These are phyloP conservation scores for Takashimella koratensis DNA, from an alignment of 1,284 basidiomycete species.

Conservation along the genomic window DNA sequence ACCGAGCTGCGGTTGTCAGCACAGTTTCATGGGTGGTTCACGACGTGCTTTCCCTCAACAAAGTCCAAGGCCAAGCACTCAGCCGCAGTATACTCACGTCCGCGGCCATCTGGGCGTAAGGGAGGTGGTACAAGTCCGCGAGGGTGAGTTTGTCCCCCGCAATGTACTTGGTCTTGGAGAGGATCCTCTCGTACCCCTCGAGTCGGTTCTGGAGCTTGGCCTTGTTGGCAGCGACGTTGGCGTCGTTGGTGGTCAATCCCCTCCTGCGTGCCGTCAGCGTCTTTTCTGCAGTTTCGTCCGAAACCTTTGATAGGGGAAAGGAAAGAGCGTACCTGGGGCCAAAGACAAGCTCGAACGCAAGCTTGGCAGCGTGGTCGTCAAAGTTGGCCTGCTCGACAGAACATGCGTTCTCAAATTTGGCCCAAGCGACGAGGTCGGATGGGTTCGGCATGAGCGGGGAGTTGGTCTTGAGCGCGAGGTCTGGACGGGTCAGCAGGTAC, in stretches of 20 bases:
- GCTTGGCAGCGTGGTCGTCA: conserved; percentile 50
- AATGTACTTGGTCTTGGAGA: conserved; percentile 57
- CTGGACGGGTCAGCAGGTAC: conserved; percentile 12
- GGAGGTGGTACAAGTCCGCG: conserved; percentile 60
- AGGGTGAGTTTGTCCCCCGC: conserved; percentile 56
- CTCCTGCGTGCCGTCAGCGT: conserved; percentile 3
- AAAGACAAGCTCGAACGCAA: conserved; percentile 53
- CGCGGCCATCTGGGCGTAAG: conserved; percentile 50
- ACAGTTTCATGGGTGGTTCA: too few relatives aligned
- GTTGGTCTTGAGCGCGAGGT: conserved; percentile 21
- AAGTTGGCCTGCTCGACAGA: conserved; percentile 58
- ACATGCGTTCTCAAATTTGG: conserved; percentile 58
- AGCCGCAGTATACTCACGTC: conserved; percentile 8
- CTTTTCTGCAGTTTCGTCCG: background rate
- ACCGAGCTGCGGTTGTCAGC: conserved; percentile 8
- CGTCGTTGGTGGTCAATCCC: conserved; percentile 40
- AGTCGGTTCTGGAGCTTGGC: conserved; percentile 49
- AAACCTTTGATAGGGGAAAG: too few relatives aligned
- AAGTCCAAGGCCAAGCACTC: too few relatives aligned
- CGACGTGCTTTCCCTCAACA: background rate
- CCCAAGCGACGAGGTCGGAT: conserved; percentile 49
- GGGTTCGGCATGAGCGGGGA: conserved; percentile 28
- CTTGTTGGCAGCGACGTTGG: conserved; percentile 37
- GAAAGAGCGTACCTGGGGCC: conserved; percentile 7
- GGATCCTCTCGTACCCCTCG: conserved; percentile 55